Evolutionary conservation across 768 basidiomycete genomes (phyloP).

Genomic region (Leccinum olivaceopallidum): DNA sequence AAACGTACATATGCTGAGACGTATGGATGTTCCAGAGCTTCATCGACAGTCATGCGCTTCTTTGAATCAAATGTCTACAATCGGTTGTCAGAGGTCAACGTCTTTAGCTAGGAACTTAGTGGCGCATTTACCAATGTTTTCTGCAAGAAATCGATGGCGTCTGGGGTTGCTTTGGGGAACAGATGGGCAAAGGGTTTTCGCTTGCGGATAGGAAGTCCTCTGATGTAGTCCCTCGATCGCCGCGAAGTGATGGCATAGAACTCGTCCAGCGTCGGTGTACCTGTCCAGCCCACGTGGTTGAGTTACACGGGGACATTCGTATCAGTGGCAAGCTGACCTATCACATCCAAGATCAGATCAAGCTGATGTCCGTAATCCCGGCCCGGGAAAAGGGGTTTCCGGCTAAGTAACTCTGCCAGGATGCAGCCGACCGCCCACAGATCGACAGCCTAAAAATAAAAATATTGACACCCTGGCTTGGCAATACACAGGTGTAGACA

Average conservation of each 20-base stretch:
- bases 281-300: conserved; percentile 33
- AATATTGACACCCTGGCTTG: conserved; percentile 6
- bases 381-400: conserved; percentile 85
- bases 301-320: conserved; percentile 15
- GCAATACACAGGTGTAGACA: conserved; percentile 4
- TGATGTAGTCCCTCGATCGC: conserved; percentile 85
- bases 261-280: conserved; percentile 86
- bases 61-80: conserved; percentile 82
- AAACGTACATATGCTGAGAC: conserved; percentile 67
- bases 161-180: conserved; percentile 75
- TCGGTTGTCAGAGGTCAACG: background rate
- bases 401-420: conserved; percentile 79
- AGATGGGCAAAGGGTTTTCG: conserved; percentile 65
- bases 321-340: conserved; percentile 44
- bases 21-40: conserved; percentile 83
- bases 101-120: conserved; percentile 29
- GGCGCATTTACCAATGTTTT: conserved; percentile 58
- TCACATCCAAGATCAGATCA: conserved; percentile 83
- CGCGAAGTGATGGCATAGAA: conserved; percentile 88
- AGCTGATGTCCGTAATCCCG: conserved; percentile 88
- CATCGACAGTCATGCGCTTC: conserved; percentile 79
- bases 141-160: conserved; percentile 71
- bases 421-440: conserved; percentile 77
- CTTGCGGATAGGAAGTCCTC: conserved; percentile 82
- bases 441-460: conserved; percentile 54